Evolutionary conservation across 139 green algal genomes (phyloP), one percentile per base, ranked within the genome.

Genomic region (Monoraphidium neglectum): DNA sequence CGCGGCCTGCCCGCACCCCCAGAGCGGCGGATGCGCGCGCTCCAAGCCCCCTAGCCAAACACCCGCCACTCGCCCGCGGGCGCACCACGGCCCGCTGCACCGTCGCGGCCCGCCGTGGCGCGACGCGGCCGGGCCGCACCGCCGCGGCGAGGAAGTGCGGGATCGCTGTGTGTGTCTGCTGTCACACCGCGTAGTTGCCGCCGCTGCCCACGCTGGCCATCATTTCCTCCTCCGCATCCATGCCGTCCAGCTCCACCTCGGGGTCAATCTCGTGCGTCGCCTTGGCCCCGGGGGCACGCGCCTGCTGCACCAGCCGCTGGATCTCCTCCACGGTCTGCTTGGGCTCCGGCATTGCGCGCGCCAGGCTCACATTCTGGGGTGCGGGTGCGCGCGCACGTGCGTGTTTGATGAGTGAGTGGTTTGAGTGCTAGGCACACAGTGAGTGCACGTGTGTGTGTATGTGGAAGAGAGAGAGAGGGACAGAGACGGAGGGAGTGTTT

Each of bases 311-410:
- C 51, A 91, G 72, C 15, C 13, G 32, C 53, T 77, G 75, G 78
- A 91, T 89, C 16, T 88, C 86, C 4, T 91, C 86, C 51, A 89
- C 54, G n/a, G 51, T 78, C 75, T 91, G 84, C 15, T 73, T 60
- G 16, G 84, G 78, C 56, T 80, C 74, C 12, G 78, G 59, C 26
- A 28, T 46, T 32, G 56, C 18, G 16, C 24, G 53, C 72, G 53
- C 38, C 68, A 74, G 69, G 36, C 16, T 30, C 38, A 40, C 43
- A 40, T 81, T 75, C 75, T 81, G 66, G 26, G 33, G 15, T 0
- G 46, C 4, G n/a, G 8, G 30, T 10, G 6, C 47, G 56, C 23
- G 30, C n/a, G n/a, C n/a, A n/a, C n/a, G n/a, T n/a, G n/a, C n/a
- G n/a, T n/a, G n/a, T n/a, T n/a, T n/a, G n/a, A n/a, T 63, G 54